phyloP scores from a whole-genome alignment of 1,284 basidiomycete genomes.

The Sanghuangporus weigelae region DNA sequence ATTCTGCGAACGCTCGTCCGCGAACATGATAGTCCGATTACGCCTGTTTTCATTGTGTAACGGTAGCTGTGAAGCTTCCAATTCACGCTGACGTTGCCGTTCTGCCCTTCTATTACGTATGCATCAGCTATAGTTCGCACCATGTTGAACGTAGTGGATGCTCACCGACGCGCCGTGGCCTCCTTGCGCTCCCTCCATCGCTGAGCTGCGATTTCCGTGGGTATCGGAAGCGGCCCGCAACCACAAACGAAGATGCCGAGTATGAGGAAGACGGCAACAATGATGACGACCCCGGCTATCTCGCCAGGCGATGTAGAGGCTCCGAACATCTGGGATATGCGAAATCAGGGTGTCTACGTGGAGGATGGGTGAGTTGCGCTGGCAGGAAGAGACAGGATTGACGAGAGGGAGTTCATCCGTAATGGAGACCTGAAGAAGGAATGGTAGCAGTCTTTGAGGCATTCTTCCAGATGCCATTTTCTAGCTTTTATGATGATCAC shows the following conservation, averaged over 20 bases:
- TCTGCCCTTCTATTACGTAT: neutral
- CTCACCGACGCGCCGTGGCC: neutral
- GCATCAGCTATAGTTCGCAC: neutral
- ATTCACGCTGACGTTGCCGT: neutral
- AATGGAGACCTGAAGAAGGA: neutral
- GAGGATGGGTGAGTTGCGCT: neutral
- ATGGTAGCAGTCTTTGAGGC: neutral
- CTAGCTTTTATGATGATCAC: neutral
- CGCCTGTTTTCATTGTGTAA: neutral
- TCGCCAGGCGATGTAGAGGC: neutral
- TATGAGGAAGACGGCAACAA: constrained; percentile 1
- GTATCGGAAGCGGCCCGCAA: neutral
- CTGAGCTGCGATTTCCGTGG: neutral
- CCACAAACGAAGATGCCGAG: constrained; percentile 6
- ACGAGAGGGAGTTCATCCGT: neutral
- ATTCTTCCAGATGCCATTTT: neutral
- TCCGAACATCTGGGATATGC: neutral
- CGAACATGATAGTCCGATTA: neutral
- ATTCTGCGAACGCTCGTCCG: neutral
- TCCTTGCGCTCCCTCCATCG: neutral
- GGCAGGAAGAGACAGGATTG: neutral
- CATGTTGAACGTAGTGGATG: neutral
- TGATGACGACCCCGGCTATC: constrained; percentile 3
- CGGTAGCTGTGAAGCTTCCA: neutral
- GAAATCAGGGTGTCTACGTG: neutral